A percentile compares a stretch with the other conserved stretches of the same genome.
Conservation (phyloP, 1,139 yeast genomes). For the Zygotorulaspora mrakii region DNA sequence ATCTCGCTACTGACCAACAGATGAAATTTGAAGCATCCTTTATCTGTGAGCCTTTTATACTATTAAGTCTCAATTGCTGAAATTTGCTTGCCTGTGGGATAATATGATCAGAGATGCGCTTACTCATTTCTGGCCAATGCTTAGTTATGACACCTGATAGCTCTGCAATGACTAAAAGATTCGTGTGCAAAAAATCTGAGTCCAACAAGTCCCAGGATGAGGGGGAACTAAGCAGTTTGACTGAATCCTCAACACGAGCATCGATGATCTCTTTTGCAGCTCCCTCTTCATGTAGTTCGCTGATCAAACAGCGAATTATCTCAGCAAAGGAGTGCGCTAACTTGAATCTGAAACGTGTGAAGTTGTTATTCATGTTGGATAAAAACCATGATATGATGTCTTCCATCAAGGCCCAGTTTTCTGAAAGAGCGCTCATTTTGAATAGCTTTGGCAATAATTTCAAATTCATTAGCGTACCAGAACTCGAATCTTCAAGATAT, state of each 20-base stretch:
- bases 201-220: conserved; percentile 30
- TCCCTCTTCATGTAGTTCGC: conserved; percentile 23
- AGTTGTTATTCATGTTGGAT: conserved; percentile 36
- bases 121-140: conserved; percentile 16
- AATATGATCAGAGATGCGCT: conserved; percentile 22
- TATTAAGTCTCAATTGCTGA: conserved; percentile 49
- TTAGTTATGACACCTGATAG: conserved; percentile 36
- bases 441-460: conserved; percentile 34
- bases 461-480: conserved; percentile 11
- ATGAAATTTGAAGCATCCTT: conserved; percentile 84
- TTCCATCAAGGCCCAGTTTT: conserved; percentile 41
- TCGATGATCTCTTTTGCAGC: conserved; percentile 28
- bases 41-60: conserved; percentile 60
- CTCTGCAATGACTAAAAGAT: conserved; percentile 38
- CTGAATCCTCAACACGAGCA: conserved; percentile 22
- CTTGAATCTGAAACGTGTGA: conserved; percentile 35
- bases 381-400: conserved; percentile 45
- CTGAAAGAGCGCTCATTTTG: conserved; percentile 17
- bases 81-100: conserved; percentile 46
- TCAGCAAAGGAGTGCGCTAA: conserved; percentile 37
- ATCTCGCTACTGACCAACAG: conserved; percentile 57
- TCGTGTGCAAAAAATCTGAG: conserved; percentile 34
- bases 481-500: conserved; percentile 3
- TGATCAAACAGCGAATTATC: conserved; percentile 23
- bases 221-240: conserved; percentile 14